A percentile compares a stretch with the other conserved stretches of the same genome.
phyloP scores from a whole-genome alignment of 768 basidiomycete species.

The Boletus pseudopeckii region DNA sequence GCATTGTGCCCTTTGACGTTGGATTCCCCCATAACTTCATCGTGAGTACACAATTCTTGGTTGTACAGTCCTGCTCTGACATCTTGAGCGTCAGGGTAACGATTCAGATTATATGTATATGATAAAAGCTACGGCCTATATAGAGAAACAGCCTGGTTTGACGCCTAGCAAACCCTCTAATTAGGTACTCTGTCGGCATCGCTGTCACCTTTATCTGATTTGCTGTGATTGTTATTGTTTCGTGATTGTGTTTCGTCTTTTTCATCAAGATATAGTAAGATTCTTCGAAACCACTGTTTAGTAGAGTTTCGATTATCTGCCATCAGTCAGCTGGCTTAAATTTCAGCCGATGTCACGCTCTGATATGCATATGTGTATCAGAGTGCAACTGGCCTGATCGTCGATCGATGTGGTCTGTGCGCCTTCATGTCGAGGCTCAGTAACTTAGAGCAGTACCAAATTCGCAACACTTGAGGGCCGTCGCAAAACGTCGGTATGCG shows the following conservation, averaged over 20 bases:
- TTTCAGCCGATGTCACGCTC: background rate
- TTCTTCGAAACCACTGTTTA: no score
- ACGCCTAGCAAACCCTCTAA: slow-evolving; percentile 10
- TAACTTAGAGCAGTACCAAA: no score
- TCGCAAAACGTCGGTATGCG: no score
- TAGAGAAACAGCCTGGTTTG: slow-evolving; percentile 17
- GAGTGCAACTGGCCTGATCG: no score
- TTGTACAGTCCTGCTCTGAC: background rate
- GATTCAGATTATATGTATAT: slow-evolving; percentile 19
- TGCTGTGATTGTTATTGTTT: background rate
- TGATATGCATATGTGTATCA: background rate
- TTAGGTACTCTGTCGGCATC: background rate
- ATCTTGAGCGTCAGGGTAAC: slow-evolving; percentile 20
- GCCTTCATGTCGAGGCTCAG: no score
- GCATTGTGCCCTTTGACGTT: slow-evolving; percentile 26
- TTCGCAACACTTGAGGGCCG: no score
- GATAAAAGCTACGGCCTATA: slow-evolving; percentile 10
- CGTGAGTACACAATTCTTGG: slow-evolving; percentile 18
- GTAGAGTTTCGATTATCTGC: no score
- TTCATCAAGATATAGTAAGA: no score
- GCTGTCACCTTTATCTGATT: background rate
- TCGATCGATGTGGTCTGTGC: no score
- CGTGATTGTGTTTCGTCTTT: no score
- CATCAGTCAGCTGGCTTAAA: background rate
- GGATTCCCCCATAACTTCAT: slow-evolving; percentile 36